Base-by-base conservation (phyloP, 2,329 filamentous ascomycete species). In the Xylaria polymorpha region DNA sequence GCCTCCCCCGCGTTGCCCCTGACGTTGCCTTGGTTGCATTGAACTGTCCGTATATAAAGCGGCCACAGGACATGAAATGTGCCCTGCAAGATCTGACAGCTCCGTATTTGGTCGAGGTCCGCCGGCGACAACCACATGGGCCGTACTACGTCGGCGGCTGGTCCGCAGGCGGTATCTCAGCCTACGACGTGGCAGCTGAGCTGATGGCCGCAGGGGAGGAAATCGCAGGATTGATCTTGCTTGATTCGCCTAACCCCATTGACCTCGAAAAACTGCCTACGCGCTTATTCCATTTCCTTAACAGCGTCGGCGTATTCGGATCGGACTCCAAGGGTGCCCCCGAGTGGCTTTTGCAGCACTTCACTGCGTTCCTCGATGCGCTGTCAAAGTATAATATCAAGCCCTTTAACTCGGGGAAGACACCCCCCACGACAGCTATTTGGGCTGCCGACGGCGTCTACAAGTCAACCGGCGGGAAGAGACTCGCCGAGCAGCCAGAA, bases 111-210 rank as follows among this genome's bases (percentile, higher is more conserved):
- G 32, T 50, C n/a, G 64, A 70, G 50, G 41, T 70, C 7, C 60
- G 64, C n/a, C 61, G 64, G 3, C 64, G 68, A 4, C 64, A 70
- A 12, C 61, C 64, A n/a, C 51, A 46, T 18, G 68, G 68, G 5
- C 64, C 64, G 2, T 70, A 70, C 51, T 29, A 53, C n/a, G 39
- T 70, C 3, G 68, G 64, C 3, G 64, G 68, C 43, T 70, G 64
- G 64, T 70, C 68, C 1, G 61, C 64, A 7, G 68, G 68, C 14
- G 68, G 68, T 6, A 62, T 70, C 35, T 48, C 25, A 4, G 68
- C 68, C 3, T 70, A 65, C 43, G 50, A 59, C 15, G 68, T 61
- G 8, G 61, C 68, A n/a, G 39, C 20, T 5, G 14, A 22, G 18
- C 68, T 70, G 1, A 48, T 41, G 5, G 48, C 12, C 1, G 12